These are phyloP conservation scores for Zygotorulaspora danielsina DNA, from an alignment of 805 yeast genomes.

Conservation along the genomic window DNA sequence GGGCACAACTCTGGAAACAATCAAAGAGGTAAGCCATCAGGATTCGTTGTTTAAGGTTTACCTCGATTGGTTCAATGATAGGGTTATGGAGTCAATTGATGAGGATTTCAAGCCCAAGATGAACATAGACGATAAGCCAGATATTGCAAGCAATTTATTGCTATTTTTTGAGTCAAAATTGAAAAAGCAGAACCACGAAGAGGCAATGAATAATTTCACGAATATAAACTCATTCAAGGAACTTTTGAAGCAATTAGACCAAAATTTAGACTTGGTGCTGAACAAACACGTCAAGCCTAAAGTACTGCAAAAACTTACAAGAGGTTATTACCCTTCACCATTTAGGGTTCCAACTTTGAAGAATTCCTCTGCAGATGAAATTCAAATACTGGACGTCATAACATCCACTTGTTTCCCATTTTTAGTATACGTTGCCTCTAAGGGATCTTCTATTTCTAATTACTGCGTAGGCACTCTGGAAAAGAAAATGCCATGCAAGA, in stretches of 20 bases:
- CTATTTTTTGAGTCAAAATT: slow-evolving; percentile 8
- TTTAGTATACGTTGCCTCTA: not conserved
- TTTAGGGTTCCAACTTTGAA: not conserved
- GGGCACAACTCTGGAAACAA: slow-evolving; percentile 10
- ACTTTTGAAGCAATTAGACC: not conserved
- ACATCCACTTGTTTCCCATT: not conserved
- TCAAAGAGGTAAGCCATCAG: slow-evolving; percentile 15
- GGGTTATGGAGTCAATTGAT: slow-evolving; percentile 18
- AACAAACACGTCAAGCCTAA: slow-evolving; percentile 4
- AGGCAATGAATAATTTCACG: not conserved
- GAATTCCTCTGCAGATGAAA: not conserved
- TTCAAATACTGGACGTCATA: not conserved
- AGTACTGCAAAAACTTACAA: slow-evolving; percentile 1
- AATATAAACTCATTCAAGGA: not conserved
- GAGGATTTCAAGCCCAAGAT: slow-evolving; percentile 19
- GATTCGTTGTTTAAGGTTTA: slow-evolving; percentile 15
- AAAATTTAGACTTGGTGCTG: not conserved
- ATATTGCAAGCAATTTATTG: slow-evolving; percentile 9
- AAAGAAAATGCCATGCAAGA: not conserved
- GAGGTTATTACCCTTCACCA: not conserved
- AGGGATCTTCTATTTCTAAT: not conserved
- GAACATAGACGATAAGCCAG: slow-evolving; percentile 6
- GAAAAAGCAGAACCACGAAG: slow-evolving; percentile 1
- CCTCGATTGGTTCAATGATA: slow-evolving; percentile 23
- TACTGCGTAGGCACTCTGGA: not conserved